Evolutionary conservation across 768 basidiomycete genomes (phyloP), one percentile per base, ranked within the genome.

Genomic region (Mycena alexandri): DNA sequence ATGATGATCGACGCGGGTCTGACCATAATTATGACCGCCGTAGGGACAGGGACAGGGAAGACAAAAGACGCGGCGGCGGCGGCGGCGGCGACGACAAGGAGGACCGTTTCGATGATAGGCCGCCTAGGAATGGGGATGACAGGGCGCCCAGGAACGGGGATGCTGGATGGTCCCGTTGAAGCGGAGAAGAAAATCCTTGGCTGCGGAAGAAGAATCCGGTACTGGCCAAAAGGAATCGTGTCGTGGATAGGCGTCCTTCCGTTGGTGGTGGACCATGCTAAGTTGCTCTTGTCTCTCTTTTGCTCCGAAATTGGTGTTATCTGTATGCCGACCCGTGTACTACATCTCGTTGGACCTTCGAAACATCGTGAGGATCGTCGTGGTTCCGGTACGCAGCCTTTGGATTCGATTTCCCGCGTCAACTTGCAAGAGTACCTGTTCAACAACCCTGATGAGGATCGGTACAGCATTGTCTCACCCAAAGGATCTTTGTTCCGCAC

Each of bases 21-120:
- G 90, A 93, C 86, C 87, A 87, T 89, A 89, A 90, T 89, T 89
- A 90, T 90, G 92, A 93, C 79, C 92, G 93, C 77, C 90, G 91
- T 83, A 91, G 91, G 89, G 92, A 93, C 79, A 85, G 90, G 79
- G 91, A 93, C 79, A 85, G 91, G 79, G 91, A 93, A 77, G 90
- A 91, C 79, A 86, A 87, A 81, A 89, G 90, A 81, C 90, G 92
- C 10, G 11, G 38, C 38, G 38, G 38, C 38, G 34, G 34, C 34
- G 34, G 34, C 34, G 38, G 38, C 4, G 38, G 38, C 81, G 92
- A 93, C 71, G 92, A 93, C 75, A 94, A 90, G 82, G 92, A 93
- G 75, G 92, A 92, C 59, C 90, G 90, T 52, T 91, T 80, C 80
- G 93, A 94, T 59, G 93, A 93, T 70, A 87, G 93, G 80, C 81